A percentile compares a stretch with the other conserved stretches of the same genome.
These are phyloP conservation scores for Kregervanrija pseudodelftensis DNA, from an alignment of 805 yeast genomes.

Conservation along the genomic window DNA sequence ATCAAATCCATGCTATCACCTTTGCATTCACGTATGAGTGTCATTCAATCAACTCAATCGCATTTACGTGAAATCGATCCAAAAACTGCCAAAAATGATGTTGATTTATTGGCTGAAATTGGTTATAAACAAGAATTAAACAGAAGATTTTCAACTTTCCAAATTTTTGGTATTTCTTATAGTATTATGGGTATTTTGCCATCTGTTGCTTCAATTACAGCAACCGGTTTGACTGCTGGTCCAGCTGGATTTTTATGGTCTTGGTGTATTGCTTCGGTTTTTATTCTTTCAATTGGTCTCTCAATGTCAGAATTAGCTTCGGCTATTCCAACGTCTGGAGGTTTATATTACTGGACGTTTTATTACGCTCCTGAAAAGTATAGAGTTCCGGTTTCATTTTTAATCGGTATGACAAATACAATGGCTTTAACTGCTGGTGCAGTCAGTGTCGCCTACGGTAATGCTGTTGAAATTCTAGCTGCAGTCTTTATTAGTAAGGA, in stretches of 20 bases:
- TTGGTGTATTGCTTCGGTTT: conserved; percentile 35
- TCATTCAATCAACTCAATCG: conserved; percentile 11
- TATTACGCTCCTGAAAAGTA: conserved; percentile 34
- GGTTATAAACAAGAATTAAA: conserved; percentile 61
- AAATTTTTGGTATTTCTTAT: conserved; percentile 61
- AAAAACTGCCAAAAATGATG: conserved; percentile 7
- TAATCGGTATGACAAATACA: conserved; percentile 38
- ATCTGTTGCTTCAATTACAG: conserved; percentile 46
- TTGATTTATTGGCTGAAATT: conserved; percentile 36
- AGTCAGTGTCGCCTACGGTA: conserved; percentile 39
- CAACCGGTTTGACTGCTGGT: conserved; percentile 49
- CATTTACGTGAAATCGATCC: conserved; percentile 10
- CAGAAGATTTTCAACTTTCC: conserved; percentile 48
- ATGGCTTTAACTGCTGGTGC: conserved; percentile 33
- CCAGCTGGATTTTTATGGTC: conserved; percentile 55
- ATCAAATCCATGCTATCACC: conserved; percentile 4
- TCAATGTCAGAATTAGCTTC: conserved; percentile 56
- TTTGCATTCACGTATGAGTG: conserved; percentile 7
- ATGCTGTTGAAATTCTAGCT: conserved; percentile 36
- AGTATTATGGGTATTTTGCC: conserved; percentile 63
- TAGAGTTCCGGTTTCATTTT: conserved; percentile 32
- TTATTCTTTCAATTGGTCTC: conserved; percentile 46
- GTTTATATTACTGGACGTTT: conserved; percentile 49
- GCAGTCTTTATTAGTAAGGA: conserved; percentile 35
- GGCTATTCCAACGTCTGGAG: conserved; percentile 57